These are phyloP conservation scores for Ilyonectria mors-panacis DNA, from an alignment of 2,329 filamentous ascomycete species.

Conservation along the genomic window DNA sequence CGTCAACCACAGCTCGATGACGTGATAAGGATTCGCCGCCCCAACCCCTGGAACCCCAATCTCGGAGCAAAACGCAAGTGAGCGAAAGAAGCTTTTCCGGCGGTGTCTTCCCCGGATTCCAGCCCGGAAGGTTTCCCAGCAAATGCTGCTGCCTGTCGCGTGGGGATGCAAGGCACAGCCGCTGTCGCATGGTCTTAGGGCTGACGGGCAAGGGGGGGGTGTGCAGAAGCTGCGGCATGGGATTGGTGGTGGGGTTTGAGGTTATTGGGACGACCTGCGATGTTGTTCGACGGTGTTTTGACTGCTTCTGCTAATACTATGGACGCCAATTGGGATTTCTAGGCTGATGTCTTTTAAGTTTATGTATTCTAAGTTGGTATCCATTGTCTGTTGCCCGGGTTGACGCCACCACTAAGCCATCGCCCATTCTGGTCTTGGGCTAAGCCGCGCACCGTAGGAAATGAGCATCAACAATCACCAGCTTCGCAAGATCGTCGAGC, in stretches of 20 bases:
- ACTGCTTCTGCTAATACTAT: neutral
- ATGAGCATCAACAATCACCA: neutral
- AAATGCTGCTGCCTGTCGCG: neutral
- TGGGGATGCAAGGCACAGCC: neutral
- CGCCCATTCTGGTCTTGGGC: neutral
- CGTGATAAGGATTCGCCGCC: constrained; percentile 3
- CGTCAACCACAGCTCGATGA: constrained; percentile 24
- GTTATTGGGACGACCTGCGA: constrained; percentile 18
- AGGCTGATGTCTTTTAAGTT: neutral
- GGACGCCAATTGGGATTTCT: too few relatives aligned
- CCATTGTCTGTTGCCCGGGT: too few relatives aligned
- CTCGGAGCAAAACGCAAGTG: neutral
- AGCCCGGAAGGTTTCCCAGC: neutral
- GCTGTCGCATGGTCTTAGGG: neutral
- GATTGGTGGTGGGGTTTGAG: constrained; percentile 16
- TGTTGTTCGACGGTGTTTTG: neutral
- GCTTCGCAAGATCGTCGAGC: too few relatives aligned
- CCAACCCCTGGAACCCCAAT: neutral
- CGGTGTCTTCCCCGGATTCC: neutral
- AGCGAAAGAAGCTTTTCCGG: constrained; percentile 7
- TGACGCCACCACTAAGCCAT: neutral
- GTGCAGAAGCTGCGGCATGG: neutral
- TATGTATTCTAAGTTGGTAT: neutral
- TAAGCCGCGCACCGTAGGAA: neutral
- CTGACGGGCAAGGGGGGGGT: constrained; percentile 8